These are phyloP conservation scores for Wallacemonas sp. DNA, from an alignment of 208 protist species.

Conservation along the genomic window DNA sequence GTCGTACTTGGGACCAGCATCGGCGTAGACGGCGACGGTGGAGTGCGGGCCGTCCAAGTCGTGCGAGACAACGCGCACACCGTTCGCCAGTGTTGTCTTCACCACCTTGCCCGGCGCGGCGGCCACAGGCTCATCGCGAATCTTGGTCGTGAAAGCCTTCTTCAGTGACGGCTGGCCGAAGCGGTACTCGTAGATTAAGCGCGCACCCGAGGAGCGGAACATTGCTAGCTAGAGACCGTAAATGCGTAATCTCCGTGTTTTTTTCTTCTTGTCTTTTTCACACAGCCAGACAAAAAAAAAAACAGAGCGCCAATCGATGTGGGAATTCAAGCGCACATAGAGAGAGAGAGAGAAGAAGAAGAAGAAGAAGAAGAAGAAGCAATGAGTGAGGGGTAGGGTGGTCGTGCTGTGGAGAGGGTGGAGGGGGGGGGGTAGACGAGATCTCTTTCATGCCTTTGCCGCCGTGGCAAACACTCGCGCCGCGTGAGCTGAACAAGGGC, in stretches of 20 bases:
- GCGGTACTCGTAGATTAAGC: constrained; percentile 70
- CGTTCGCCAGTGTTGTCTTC: constrained; percentile 64
- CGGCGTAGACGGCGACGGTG: constrained; percentile 69
- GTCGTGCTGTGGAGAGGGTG: too few relatives aligned
- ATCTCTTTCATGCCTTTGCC: too few relatives aligned
- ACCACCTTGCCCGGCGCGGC: constrained; percentile 33
- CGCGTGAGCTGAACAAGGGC: too few relatives aligned
- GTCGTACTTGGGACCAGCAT: constrained; percentile 83
- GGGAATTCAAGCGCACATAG: not conserved
- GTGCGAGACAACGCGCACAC: constrained; percentile 75
- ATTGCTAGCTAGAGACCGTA: constrained; percentile 17
- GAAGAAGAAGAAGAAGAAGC: constrained; percentile 4
- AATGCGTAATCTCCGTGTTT: not conserved
- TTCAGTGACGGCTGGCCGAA: constrained; percentile 78
- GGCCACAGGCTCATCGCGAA: constrained; percentile 22
- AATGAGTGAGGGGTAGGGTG: too few relatives aligned
- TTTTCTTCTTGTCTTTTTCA: constrained; percentile 15
- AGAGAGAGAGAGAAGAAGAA: constrained; percentile 8
- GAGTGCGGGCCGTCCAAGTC: constrained; percentile 64
- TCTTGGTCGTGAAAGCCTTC: constrained; percentile 49
- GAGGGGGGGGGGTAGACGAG: too few relatives aligned
- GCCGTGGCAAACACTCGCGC: too few relatives aligned
- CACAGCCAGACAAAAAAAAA: constrained; percentile 9
- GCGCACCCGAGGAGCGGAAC: constrained; percentile 50
- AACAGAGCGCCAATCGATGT: not conserved